These are phyloP conservation scores for Alternaria arbusti DNA, from an alignment of 2,329 filamentous ascomycete species.

Conservation along the genomic window DNA sequence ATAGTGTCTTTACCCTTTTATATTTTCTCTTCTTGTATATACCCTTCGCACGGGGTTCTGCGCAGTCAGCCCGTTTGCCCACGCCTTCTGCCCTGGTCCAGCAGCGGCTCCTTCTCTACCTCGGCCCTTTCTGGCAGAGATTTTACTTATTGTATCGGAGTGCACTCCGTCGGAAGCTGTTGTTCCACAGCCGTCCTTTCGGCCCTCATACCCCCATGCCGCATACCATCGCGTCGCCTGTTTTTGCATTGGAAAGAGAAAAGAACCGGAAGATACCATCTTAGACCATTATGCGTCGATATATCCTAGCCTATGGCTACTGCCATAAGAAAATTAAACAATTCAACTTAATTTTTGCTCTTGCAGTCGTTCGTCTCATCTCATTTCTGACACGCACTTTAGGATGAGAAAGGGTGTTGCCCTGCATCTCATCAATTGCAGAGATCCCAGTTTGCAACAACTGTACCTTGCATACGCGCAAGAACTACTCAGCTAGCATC, in stretches of 20 bases:
- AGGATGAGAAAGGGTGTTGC: background rate
- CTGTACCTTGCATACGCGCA: background rate
- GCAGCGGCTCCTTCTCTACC: constrained; percentile 1
- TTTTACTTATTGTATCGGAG: background rate
- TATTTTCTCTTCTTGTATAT: constrained; percentile 20
- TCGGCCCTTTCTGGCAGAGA: background rate
- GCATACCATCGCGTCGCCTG: background rate
- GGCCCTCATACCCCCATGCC: background rate
- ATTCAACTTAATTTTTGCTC: background rate
- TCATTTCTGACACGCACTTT: background rate
- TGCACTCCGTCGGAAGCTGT: background rate
- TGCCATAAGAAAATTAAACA: background rate
- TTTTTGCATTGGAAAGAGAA: constrained; percentile 1
- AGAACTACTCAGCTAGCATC: background rate
- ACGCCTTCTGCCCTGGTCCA: constrained; percentile 1
- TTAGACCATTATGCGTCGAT: constrained; percentile 11
- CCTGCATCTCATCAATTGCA: background rate
- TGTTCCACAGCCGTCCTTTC: background rate
- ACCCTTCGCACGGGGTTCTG: constrained; percentile 1
- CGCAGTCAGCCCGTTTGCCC: background rate
- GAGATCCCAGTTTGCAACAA: background rate
- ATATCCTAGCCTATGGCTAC: constrained; percentile 1
- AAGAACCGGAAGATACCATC: constrained; percentile 11
- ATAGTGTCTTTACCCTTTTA: constrained; percentile 10
- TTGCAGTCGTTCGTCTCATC: background rate